Base-by-base conservation (phyloP, 73 alveolate species). In the Symbiodinium pilosum region DNA sequence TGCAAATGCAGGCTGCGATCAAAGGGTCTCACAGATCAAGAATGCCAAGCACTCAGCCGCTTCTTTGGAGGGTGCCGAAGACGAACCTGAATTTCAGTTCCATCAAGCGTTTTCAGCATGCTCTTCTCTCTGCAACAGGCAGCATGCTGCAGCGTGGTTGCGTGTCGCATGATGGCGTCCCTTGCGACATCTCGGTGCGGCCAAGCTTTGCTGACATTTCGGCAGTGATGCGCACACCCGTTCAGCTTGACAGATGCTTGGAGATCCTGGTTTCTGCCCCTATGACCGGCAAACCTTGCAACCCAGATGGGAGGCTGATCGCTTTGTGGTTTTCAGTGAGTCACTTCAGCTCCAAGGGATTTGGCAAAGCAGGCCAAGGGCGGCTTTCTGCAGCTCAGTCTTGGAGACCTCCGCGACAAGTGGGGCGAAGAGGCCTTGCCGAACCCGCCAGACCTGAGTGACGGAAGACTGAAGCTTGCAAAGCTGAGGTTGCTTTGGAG, bases 341-440 rank as follows among this genome's bases (percentile, higher is more conserved):
- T 47, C 59, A 9, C 21, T 47, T 14, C 59, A 9, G 59, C n/a
- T n/a, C n/a, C n/a, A n/a, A n/a, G n/a, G n/a, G n/a, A n/a, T n/a
- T n/a, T n/a, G n/a, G n/a, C n/a, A n/a, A n/a, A n/a, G 86, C 75
- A 87, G 94, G 94, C 94, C 71, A 87, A 87, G 28, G 94, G 94
- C 18, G 94, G 94, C 43, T 87, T 87, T 56, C 42, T 87, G 86
- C 94, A 87, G 86, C 94, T 87, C 32, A 87, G 94, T 68, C 39
- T 87, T 41, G 94, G 86, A 87, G 94, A 87, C 42, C 86, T 87
- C 68, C 94, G 94, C 4, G 94, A 87, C 69, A 87, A 87, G 69
- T 87, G 94, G 94, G 94, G 94, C 28, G 94, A 87, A 59, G 94
- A 87, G 94, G 94, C 86, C 59, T 47, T 47, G 21, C 59, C 14